Conservation (phyloP, 148 eudicot genomes). For the Cornus controversa region DNA sequence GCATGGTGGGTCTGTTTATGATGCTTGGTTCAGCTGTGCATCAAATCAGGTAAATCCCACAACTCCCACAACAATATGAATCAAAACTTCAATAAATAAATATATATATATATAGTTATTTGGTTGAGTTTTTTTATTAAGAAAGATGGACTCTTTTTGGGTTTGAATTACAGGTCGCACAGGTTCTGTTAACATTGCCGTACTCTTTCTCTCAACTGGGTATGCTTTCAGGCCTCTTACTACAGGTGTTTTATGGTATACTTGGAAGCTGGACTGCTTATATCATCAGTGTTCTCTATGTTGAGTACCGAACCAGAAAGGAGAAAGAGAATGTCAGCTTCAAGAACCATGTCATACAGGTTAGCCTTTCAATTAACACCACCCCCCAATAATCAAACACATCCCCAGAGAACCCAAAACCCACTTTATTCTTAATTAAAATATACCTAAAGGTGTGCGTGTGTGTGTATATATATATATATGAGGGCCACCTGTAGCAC, state of each 20-base stretch:
- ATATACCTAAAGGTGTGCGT: background rate
- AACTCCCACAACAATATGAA: too few species aligned
- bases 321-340: conserved; percentile 44
- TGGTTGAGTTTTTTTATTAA: too few species aligned
- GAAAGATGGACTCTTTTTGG: background rate
- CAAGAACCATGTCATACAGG: conserved; percentile 64
- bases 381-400: too few species aligned
- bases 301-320: conserved; percentile 46
- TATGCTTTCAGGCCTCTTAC: conserved; percentile 45
- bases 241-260: conserved; percentile 49
- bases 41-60: conserved; percentile 43
- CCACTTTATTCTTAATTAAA: too few species aligned
- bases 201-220: conserved; percentile 58
- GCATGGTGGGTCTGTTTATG: conserved; percentile 56
- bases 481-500: too few species aligned
- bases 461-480: background rate
- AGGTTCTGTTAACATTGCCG: conserved; percentile 51
- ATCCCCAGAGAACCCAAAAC: too few species aligned
- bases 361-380: too few species aligned
- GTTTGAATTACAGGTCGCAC: conserved; percentile 40
- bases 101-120: background rate
- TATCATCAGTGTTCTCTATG: conserved; percentile 52
- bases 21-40: conserved; percentile 58
- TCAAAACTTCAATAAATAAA: background rate
- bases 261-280: conserved; percentile 65